Base-by-base conservation (phyloP, 306 rosid species). In the Fagus crenata region DNA sequence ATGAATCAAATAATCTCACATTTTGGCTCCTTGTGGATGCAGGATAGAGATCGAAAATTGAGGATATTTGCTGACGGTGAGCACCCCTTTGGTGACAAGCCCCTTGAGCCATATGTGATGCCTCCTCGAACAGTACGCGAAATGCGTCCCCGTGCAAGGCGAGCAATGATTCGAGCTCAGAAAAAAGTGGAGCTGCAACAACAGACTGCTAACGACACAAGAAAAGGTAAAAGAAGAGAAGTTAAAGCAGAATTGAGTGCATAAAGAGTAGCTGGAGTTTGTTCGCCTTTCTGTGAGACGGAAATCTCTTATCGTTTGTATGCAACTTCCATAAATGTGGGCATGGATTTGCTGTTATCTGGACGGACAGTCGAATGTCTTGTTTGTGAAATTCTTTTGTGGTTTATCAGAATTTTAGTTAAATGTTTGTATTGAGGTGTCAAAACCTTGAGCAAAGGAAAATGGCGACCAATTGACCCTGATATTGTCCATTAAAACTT, bases 41-140 rank as follows among this genome's bases (percentile, higher is more conserved):
- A 94, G 98, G 98, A 92, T 80, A 90, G 98, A 86, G 97, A 95
- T 85, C 80, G 93, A 59, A 95, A 95, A 78, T 82, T 92, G 81
- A 90, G 97, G 86, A 95, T 92, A 75, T 95, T 95, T 77, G 56
- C 92, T 40, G 90, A 86, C 0, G 67, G 82, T 53, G 98, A 95
- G 86, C 97, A 92, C 69, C 96, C 98, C 17, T 92, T 92, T 60
- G 85, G 61, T 64, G 98, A 95, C 73, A 85, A 86, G 13, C 96
- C 97, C 72, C 85, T 95, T 74, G 97, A 95, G 67, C 85, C 90
- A 35, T 92, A 88, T 73, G 56, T 61, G 49, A 90, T 90, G 97
- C 97, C 97, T 74, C 87, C 92, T 28, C 86, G 96, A 71, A 77
- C 56, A 1, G 91, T 90, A 39, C 89, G 97, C 58, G 97, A 92